These are phyloP conservation scores for Nicotiana tabacum DNA, from an alignment of 257 asterid species.

Conservation along the genomic window DNA sequence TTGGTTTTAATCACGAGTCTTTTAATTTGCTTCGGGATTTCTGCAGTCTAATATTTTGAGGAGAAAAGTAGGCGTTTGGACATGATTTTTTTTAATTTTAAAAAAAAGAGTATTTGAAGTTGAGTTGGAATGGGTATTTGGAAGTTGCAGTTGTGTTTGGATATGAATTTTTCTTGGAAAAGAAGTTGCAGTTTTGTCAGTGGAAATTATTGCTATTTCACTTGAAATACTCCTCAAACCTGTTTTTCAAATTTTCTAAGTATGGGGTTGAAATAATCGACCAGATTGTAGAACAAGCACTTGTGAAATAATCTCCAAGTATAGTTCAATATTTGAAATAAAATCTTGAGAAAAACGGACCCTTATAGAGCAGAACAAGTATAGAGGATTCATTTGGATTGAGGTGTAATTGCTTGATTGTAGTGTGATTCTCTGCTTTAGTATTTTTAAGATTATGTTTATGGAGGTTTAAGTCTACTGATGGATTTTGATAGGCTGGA, in stretches of 20 bases:
- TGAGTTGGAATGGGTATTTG: not conserved
- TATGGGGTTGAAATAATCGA: too few relatives aligned
- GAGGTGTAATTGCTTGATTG: not conserved
- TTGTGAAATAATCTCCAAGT: too few relatives aligned
- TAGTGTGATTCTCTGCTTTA: constrained; percentile 7
- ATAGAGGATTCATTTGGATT: not conserved
- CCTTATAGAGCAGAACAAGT: not conserved
- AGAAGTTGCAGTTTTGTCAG: too few relatives aligned
- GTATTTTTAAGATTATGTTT: constrained; percentile 21
- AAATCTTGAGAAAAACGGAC: not conserved
- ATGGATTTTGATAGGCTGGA: constrained; percentile 58
- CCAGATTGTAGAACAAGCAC: too few relatives aligned
- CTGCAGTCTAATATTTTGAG: not conserved
- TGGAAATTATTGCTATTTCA: too few relatives aligned
- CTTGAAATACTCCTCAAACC: too few relatives aligned
- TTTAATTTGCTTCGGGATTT: not conserved
- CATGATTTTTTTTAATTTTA: too few relatives aligned
- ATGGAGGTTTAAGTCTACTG: constrained; percentile 22
- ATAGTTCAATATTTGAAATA: too few relatives aligned
- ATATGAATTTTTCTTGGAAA: not conserved
- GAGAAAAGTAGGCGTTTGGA: not conserved
- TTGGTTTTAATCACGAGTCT: not conserved
- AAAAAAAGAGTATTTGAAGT: not conserved
- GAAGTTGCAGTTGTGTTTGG: not conserved
- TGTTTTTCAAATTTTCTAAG: too few relatives aligned